Evolutionary conservation across 306 rosid genomes (phyloP).

Genomic region (Astragalus glycyphyllos): DNA sequence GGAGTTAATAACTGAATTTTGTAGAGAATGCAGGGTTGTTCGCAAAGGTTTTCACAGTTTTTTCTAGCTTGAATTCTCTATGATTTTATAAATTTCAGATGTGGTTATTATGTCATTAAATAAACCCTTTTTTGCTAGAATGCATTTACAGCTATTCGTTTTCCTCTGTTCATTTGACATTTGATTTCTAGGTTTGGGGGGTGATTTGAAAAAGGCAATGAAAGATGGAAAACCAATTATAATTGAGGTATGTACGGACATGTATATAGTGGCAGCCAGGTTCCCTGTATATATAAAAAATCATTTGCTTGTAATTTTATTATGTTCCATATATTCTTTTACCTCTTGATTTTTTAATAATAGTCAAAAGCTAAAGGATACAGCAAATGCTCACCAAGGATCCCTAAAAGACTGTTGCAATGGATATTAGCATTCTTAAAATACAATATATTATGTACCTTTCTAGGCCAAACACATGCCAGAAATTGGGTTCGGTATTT

Average conservation of each 20-base stretch:
- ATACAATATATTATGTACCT: background rate
- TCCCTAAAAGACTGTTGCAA: background rate
- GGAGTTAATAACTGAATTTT: constrained; percentile 91
- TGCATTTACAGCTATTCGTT: background rate
- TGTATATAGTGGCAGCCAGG: constrained; percentile 12
- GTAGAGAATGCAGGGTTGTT: constrained; percentile 97
- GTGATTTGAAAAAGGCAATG: constrained; percentile 98
- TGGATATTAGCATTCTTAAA: background rate
- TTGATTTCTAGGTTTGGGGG: constrained; percentile 82
- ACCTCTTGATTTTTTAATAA: background rate
- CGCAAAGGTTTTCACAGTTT: constrained; percentile 69
- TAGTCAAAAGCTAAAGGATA: background rate
- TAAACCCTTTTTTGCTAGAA: background rate
- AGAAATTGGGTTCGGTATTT: constrained; percentile 9
- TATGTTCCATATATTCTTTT: background rate
- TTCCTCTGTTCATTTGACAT: constrained; percentile 29
- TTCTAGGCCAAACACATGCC: too few relatives aligned
- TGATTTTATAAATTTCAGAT: constrained; percentile 21
- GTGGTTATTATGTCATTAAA: constrained; percentile 2
- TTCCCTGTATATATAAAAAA: constrained; percentile 1
- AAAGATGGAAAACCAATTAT: constrained; percentile 98
- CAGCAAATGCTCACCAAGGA: constrained; percentile 6
- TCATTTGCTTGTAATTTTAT: background rate
- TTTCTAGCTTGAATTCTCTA: constrained; percentile 33
- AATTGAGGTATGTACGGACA: constrained; percentile 69